A percentile compares a stretch with the other conserved stretches of the same genome.
Conservation (phyloP, 2,329 filamentous ascomycete genomes). For the Fusarium sp. region DNA sequence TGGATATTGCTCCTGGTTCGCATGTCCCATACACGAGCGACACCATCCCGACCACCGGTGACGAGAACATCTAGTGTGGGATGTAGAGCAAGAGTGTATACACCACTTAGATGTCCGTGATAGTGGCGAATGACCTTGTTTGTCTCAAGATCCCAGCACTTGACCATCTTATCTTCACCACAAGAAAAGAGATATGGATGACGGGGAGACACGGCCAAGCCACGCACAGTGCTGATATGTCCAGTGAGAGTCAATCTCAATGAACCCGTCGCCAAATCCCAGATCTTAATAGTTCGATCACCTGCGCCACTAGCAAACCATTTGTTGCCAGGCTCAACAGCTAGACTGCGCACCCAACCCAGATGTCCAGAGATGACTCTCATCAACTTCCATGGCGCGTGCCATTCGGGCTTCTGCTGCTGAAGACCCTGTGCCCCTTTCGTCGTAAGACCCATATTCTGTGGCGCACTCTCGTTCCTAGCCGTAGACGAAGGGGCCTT, state of each 20-base stretch:
- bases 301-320: constrained; percentile 98
- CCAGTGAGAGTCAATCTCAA: constrained; percentile 89
- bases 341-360: constrained; percentile 91
- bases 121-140: constrained; percentile 99
- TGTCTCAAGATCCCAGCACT: constrained; percentile 99
- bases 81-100: constrained; percentile 93
- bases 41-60: constrained; percentile 93
- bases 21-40: constrained; percentile 98
- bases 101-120: constrained; percentile 94
- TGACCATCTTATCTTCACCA: constrained; percentile 99
- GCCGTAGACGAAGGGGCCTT: constrained; percentile 49
- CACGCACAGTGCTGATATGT: constrained; percentile 93
- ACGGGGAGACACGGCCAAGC: constrained; percentile 89
- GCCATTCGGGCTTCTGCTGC: constrained; percentile 87
- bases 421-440: constrained; percentile 50
- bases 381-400: constrained; percentile 98
- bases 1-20: constrained; percentile 95
- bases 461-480: constrained; percentile 38
- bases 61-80: constrained; percentile 95
- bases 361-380: constrained; percentile 96
- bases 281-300: constrained; percentile 98
- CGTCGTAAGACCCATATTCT: constrained; percentile 52
- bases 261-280: constrained; percentile 92
- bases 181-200: constrained; percentile 98
- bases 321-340: constrained; percentile 95